These are phyloP conservation scores for Aspergillus sp. DNA, from an alignment of 2,329 filamentous ascomycete genomes.

Conservation along the genomic window DNA sequence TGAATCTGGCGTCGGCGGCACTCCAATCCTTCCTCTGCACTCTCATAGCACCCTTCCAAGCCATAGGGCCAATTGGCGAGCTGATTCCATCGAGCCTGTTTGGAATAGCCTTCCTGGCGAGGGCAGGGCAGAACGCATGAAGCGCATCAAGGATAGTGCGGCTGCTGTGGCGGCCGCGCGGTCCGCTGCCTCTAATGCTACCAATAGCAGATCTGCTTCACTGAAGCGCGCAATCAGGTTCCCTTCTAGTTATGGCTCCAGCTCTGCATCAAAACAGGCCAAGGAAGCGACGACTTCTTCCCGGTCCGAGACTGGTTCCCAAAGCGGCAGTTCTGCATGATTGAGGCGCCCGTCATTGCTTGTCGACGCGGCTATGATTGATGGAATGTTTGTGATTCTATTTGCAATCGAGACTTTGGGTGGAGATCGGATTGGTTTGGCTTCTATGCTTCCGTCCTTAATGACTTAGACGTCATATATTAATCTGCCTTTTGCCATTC, in stretches of 20 bases:
- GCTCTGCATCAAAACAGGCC: neutral
- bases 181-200: slow-evolving; percentile 14
- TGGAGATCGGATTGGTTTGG: neutral
- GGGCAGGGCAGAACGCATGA: slow-evolving; percentile 37
- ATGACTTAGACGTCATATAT: neutral
- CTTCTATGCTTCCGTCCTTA: neutral
- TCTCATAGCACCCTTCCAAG: slow-evolving; percentile 20
- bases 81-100: slow-evolving; percentile 44
- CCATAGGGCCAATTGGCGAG: slow-evolving; percentile 42
- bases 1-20: slow-evolving; percentile 47
- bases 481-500: neutral
- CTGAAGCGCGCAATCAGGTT: slow-evolving; percentile 8
- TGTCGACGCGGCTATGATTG: neutral
- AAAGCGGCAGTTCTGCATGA: neutral
- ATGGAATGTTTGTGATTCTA: neutral
- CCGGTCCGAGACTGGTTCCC: neutral
- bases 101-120: slow-evolving; percentile 42
- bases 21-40: slow-evolving; percentile 28
- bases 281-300: too few species aligned
- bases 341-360: neutral
- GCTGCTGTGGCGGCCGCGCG: slow-evolving; percentile 18
- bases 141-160: slow-evolving; percentile 34
- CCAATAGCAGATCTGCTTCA: slow-evolving; percentile 10
- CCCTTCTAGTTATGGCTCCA: neutral
- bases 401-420: neutral